phyloP scores from a whole-genome alignment of 768 basidiomycete species.

The Macrolepiota albuminosa region DNA sequence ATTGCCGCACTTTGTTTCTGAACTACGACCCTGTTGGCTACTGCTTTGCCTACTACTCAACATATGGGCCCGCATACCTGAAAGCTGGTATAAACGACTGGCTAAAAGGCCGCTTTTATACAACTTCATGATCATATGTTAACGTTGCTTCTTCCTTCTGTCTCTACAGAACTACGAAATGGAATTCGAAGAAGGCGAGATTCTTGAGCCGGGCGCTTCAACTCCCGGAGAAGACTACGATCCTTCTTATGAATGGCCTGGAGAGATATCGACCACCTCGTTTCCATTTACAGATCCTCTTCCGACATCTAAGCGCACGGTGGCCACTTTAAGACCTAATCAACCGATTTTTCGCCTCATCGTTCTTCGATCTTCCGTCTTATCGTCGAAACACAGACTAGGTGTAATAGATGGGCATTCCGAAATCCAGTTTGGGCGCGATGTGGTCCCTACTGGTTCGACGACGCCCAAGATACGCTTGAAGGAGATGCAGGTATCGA shows the following conservation, averaged over 20 bases:
- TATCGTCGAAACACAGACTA: slow-evolving; percentile 45
- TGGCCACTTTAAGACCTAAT: slow-evolving; percentile 15
- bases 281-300: slow-evolving; percentile 3
- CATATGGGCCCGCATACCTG: slow-evolving; percentile 5
- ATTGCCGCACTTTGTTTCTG: slow-evolving; percentile 1
- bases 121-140: slow-evolving; percentile 3
- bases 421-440: slow-evolving; percentile 73
- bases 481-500: slow-evolving; percentile 83
- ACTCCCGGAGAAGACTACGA: slow-evolving; percentile 33
- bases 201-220: slow-evolving; percentile 14
- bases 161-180: slow-evolving; percentile 9
- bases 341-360: slow-evolving; percentile 47
- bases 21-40: neutral
- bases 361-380: slow-evolving; percentile 49
- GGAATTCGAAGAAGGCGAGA: slow-evolving; percentile 27
- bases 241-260: slow-evolving; percentile 59
- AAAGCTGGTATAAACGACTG: slow-evolving; percentile 5
- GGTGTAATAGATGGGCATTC: slow-evolving; percentile 43
- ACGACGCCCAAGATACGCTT: slow-evolving; percentile 62
- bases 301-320: slow-evolving; percentile 3
- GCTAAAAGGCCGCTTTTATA: neutral
- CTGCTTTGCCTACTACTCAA: neutral
- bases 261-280: slow-evolving; percentile 21
- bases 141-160: slow-evolving; percentile 3
- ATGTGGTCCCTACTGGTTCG: slow-evolving; percentile 46